A percentile compares a stretch with the other conserved stretches of the same genome.
These are phyloP conservation scores for Pelargonium citronellum DNA, from an alignment of 441 rosid genomes.

Conservation along the genomic window DNA sequence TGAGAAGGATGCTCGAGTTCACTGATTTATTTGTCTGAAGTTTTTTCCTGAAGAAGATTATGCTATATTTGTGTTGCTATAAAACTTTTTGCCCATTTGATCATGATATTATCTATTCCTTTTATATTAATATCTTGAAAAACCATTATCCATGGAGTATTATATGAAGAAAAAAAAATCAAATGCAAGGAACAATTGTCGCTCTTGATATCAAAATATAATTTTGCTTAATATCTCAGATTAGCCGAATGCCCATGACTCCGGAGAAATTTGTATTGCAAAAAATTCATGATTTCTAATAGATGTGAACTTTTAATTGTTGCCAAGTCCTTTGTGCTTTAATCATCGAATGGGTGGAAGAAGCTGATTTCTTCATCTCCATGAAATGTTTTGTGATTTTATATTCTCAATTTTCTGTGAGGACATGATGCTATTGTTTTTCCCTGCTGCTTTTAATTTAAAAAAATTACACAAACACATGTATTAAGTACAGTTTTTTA, in stretches of 20 bases:
- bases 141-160: background rate
- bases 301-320: background rate
- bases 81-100: too few species aligned
- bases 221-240: background rate
- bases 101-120: too few species aligned
- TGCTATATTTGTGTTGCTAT: too few species aligned
- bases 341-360: background rate
- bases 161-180: background rate
- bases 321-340: background rate
- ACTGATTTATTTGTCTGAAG: too few species aligned
- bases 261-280: background rate
- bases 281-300: background rate
- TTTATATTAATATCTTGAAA: background rate
- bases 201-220: background rate
- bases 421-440: background rate
- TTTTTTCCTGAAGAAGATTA: too few species aligned
- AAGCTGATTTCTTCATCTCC: background rate
- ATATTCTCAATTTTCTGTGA: background rate
- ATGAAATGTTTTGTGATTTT: too few species aligned
- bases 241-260: background rate
- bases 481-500: background rate
- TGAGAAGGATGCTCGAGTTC: background rate
- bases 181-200: background rate
- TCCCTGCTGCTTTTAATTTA: background rate
- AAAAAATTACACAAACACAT: background rate